Percentiles rank a stretch among this genome's conserved stretches.
Conservation (phyloP, 2,329 filamentous ascomycete genomes). For the Diplocarpon mali region DNA sequence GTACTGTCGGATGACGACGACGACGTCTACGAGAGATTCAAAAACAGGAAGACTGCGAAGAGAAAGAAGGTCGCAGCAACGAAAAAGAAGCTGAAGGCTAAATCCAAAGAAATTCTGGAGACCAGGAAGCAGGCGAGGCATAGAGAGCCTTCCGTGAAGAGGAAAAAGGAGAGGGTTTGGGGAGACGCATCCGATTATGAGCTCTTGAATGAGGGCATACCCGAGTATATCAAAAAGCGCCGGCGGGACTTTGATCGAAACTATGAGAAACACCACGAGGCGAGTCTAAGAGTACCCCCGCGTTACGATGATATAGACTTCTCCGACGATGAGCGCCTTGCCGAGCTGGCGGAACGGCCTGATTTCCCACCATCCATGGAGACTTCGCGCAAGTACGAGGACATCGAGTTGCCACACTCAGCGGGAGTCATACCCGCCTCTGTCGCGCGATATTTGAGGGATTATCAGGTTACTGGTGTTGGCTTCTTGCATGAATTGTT, state of each 20-base stretch:
- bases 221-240: conserved; percentile 62
- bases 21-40: conserved; percentile 51
- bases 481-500: conserved; percentile 81
- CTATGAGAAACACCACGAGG: conserved; percentile 48
- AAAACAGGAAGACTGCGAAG: conserved; percentile 44
- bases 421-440: conserved; percentile 75
- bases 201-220: conserved; percentile 35
- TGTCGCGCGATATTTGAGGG: conserved; percentile 82
- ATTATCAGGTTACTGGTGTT: conserved; percentile 82
- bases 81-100: conserved; percentile 34
- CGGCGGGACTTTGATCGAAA: conserved; percentile 56
- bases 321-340: conserved; percentile 54
- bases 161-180: conserved; percentile 17
- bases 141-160: conserved; percentile 17
- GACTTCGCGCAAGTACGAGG: conserved; percentile 59
- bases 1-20: conserved; percentile 47
- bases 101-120: conserved; percentile 30
- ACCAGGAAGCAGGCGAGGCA: conserved; percentile 19
- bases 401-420: conserved; percentile 65
- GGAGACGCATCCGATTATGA: conserved; percentile 23
- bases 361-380: conserved; percentile 49
- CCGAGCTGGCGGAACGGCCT: conserved; percentile 57
- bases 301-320: conserved; percentile 66
- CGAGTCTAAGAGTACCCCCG: conserved; percentile 66
- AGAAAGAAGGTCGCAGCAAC: conserved; percentile 39